Evolutionary conservation across 2,329 filamentous ascomycete genomes (phyloP).

Genomic region (Xylariaceae sp.): DNA sequence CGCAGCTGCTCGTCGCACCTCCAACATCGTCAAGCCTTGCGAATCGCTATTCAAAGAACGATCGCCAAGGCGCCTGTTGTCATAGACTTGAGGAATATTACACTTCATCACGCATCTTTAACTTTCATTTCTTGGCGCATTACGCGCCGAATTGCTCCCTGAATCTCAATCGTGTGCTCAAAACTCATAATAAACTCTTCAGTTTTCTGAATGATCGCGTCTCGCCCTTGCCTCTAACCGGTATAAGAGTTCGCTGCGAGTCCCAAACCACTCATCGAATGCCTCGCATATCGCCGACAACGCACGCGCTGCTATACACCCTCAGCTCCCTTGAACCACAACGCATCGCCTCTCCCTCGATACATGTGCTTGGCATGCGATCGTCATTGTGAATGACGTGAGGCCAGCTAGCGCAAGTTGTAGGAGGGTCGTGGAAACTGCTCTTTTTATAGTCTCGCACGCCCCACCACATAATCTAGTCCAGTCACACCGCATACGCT

Average conservation of each 20-base stretch:
- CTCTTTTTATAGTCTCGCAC: slow-evolving; percentile 1
- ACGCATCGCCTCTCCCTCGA: background rate
- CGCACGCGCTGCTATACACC: slow-evolving; percentile 10
- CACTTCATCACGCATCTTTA: slow-evolving; percentile 3
- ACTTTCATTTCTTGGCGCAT: slow-evolving; percentile 4
- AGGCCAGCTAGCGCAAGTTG: slow-evolving; percentile 27
- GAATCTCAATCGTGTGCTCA: background rate
- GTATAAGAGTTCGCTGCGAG: slow-evolving; percentile 14
- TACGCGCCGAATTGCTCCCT: slow-evolving; percentile 29
- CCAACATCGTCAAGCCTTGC: slow-evolving; percentile 28
- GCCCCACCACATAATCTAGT: slow-evolving; percentile 1
- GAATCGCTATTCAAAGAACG: slow-evolving; percentile 12
- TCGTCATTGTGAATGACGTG: slow-evolving; percentile 31
- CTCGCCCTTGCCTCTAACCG: slow-evolving; percentile 3
- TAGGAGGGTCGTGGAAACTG: slow-evolving; percentile 27
- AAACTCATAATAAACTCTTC: background rate
- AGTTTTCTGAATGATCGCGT: slow-evolving; percentile 21
- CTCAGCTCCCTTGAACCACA: background rate
- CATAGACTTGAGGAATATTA: slow-evolving; percentile 3
- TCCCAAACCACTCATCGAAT: slow-evolving; percentile 12
- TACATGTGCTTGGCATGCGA: slow-evolving; percentile 13
- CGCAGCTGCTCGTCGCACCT: slow-evolving; percentile 11
- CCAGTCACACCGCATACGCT: background rate
- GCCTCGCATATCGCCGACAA: slow-evolving; percentile 12
- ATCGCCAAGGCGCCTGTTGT: slow-evolving; percentile 22